Evolutionary conservation across 2,329 filamentous ascomycete genomes (phyloP).

Genomic region (Penicillium sp.): DNA sequence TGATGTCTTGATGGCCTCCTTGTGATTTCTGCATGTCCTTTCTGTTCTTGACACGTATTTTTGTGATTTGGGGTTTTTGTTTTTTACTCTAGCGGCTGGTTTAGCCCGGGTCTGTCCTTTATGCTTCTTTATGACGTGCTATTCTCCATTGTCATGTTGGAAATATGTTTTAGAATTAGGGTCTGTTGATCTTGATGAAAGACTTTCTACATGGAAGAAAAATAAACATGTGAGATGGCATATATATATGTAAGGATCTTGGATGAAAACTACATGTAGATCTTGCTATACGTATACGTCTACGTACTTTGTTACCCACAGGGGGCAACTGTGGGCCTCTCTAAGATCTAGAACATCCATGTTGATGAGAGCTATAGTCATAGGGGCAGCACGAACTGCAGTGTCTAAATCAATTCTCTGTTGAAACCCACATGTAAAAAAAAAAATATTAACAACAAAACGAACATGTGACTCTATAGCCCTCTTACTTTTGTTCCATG

Average conservation of each 20-base stretch:
- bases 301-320: background rate
- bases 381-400: too few relatives aligned
- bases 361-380: too few relatives aligned
- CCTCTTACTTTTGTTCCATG: too few relatives aligned
- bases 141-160: conserved; percentile 4
- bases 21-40: conserved; percentile 12
- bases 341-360: background rate
- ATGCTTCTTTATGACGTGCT: conserved; percentile 12
- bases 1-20: conserved; percentile 42
- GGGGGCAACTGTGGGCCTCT: background rate
- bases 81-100: conserved; percentile 13
- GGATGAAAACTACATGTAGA: too few relatives aligned
- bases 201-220: background rate
- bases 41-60: conserved; percentile 18
- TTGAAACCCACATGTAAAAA: too few relatives aligned
- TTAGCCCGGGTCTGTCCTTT: conserved; percentile 12
- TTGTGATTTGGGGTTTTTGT: conserved; percentile 10
- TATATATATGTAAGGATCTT: background rate
- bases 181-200: background rate
- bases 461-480: too few relatives aligned
- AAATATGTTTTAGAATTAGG: background rate
- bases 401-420: too few relatives aligned
- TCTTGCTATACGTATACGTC: background rate
- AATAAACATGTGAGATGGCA: background rate
- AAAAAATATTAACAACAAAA: too few relatives aligned